A percentile compares a stretch with the other conserved stretches of the same genome.
These are phyloP conservation scores for Hymenoscyphus albidus DNA, from an alignment of 2,329 filamentous ascomycete species.

Conservation along the genomic window DNA sequence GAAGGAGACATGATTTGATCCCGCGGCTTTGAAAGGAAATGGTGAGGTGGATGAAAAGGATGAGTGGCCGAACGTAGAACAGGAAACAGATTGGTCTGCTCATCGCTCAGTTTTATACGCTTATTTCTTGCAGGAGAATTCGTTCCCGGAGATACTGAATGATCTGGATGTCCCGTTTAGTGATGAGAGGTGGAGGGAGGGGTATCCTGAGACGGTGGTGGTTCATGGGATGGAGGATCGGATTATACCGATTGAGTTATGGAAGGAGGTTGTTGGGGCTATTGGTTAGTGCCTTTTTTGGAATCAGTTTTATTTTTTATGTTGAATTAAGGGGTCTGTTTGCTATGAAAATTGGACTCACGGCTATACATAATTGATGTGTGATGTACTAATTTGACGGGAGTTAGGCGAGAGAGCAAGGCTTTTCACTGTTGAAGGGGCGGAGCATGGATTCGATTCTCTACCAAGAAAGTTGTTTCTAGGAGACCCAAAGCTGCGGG, in stretches of 20 bases:
- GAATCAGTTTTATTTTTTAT: too few relatives aligned
- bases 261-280: not conserved
- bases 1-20: conserved; percentile 6
- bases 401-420: conserved; percentile 1
- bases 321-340: too few relatives aligned
- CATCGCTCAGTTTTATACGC: not conserved
- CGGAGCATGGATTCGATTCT: conserved; percentile 11
- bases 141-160: conserved; percentile 3
- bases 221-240: conserved; percentile 13
- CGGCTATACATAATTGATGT: not conserved
- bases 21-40: conserved; percentile 5
- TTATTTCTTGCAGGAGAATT: conserved; percentile 10
- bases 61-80: not conserved
- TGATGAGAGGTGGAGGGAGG: conserved; percentile 8
- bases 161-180: conserved; percentile 6
- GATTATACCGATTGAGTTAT: conserved; percentile 8
- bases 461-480: not conserved
- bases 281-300: conserved; percentile 6
- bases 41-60: conserved; percentile 7
- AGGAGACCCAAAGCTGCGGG: conserved; percentile 2
- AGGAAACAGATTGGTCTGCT: not conserved
- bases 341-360: too few relatives aligned
- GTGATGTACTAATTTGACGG: not conserved
- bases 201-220: conserved; percentile 9
- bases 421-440: conserved; percentile 6